Conservation (phyloP, 345 rosid genomes). For the Salix udensis region DNA sequence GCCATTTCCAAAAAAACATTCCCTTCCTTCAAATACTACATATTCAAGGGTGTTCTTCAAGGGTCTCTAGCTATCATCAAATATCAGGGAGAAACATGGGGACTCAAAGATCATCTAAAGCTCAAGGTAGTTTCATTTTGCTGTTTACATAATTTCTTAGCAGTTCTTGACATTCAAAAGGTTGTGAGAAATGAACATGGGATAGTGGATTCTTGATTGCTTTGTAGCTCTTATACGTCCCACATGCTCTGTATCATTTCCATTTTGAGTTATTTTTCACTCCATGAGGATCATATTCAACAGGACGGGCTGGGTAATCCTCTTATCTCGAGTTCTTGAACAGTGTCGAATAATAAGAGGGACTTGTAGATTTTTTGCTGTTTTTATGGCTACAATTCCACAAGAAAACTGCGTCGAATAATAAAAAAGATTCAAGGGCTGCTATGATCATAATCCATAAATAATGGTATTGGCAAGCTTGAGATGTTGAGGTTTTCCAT, state of each 20-base stretch:
- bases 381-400: not conserved
- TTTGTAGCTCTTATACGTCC: not conserved
- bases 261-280: not conserved
- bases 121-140: conserved; percentile 40
- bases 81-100: conserved; percentile 30
- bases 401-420: not conserved
- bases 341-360: not conserved
- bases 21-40: not conserved
- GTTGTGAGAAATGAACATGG: not conserved
- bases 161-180: not conserved
- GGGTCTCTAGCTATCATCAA: too few relatives aligned
- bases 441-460: not conserved
- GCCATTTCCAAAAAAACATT: too few relatives aligned
- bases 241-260: not conserved
- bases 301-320: not conserved
- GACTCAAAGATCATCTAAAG: conserved; percentile 44
- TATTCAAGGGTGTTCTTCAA: not conserved
- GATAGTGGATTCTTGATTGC: not conserved
- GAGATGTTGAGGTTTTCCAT: not conserved
- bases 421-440: not conserved
- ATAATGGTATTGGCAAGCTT: not conserved
- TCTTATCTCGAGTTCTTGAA: not conserved
- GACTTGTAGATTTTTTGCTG: too few relatives aligned
- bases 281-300: not conserved
- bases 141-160: not conserved